phyloP scores from a whole-genome alignment of 2,329 filamentous ascomycete species.

The Cercospora canescens region DNA sequence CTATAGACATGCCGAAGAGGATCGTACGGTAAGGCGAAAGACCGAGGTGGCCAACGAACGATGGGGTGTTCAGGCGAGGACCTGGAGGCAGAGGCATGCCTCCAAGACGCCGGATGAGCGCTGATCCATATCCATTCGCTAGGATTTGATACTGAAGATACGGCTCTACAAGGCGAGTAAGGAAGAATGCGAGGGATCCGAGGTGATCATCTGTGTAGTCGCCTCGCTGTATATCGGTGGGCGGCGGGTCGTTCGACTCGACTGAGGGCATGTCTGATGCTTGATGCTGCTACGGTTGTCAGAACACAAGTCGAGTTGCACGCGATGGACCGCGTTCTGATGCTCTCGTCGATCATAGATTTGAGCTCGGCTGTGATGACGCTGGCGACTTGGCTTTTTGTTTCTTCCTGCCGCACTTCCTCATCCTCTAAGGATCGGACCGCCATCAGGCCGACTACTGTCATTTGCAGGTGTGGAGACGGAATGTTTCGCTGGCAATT shows the following conservation, averaged over 20 bases:
- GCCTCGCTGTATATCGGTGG: conserved; percentile 39
- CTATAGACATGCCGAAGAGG: conserved; percentile 56
- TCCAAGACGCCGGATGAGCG: conserved; percentile 50
- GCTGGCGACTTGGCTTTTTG: not conserved
- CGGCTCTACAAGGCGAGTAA: conserved; percentile 49
- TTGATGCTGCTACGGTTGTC: not conserved
- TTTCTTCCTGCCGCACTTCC: not conserved
- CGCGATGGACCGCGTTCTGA: not conserved
- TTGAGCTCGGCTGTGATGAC: not conserved
- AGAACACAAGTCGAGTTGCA: not conserved
- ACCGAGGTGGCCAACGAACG: conserved; percentile 42
- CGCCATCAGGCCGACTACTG: not conserved
- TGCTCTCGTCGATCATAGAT: not conserved
- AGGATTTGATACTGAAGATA: conserved; percentile 53
- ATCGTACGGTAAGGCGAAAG: conserved; percentile 54
- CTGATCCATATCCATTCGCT: conserved; percentile 42
- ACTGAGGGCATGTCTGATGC: not conserved
- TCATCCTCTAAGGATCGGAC: not conserved
- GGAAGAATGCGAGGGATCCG: conserved; percentile 45
- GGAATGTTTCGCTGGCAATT: too few relatives aligned
- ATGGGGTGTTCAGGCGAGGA: conserved; percentile 41
- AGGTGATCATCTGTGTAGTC: conserved; percentile 41
- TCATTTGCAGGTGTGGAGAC: too few relatives aligned
- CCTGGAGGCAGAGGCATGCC: conserved; percentile 46
- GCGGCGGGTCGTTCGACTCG: not conserved